phyloP scores from a whole-genome alignment of 345 rosid genomes.

The Jatropha curcas region DNA sequence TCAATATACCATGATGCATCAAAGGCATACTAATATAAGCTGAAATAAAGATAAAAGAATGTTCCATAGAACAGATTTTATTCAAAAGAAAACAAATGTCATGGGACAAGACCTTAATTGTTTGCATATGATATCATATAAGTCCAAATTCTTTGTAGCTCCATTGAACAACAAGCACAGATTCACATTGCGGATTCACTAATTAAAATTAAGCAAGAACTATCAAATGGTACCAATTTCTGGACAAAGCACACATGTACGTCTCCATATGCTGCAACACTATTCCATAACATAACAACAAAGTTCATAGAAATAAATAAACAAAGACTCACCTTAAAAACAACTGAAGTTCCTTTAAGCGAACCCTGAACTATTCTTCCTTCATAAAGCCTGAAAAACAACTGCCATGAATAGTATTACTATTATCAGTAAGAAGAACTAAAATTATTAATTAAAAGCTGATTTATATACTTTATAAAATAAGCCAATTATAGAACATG shows the following conservation, averaged over 20 bases:
- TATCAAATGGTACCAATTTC: no score
- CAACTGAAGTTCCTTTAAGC: slow-evolving; percentile 59
- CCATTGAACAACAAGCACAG: background rate
- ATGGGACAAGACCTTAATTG: background rate
- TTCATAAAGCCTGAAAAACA: slow-evolving; percentile 84
- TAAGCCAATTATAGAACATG: background rate
- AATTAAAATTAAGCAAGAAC: background rate
- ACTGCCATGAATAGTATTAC: slow-evolving; percentile 43
- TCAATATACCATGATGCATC: slow-evolving; percentile 10
- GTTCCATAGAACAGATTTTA: background rate
- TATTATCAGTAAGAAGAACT: slow-evolving; percentile 33
- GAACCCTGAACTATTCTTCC: slow-evolving; percentile 85
- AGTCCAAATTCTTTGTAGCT: slow-evolving; percentile 3
- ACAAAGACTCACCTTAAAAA: slow-evolving; percentile 58
- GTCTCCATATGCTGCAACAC: no score
- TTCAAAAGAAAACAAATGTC: background rate
- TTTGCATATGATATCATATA: background rate
- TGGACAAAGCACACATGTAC: no score
- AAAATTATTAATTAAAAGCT: background rate
- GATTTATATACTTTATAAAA: background rate
- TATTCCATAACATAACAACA: background rate
- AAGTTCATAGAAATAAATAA: background rate
- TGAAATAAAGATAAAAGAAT: background rate
- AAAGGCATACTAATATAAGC: background rate
- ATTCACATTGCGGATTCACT: background rate